Evolutionary conservation across 1,284 basidiomycete genomes (phyloP), one percentile per base, ranked within the genome.

Genomic region (Pascua sp.): DNA sequence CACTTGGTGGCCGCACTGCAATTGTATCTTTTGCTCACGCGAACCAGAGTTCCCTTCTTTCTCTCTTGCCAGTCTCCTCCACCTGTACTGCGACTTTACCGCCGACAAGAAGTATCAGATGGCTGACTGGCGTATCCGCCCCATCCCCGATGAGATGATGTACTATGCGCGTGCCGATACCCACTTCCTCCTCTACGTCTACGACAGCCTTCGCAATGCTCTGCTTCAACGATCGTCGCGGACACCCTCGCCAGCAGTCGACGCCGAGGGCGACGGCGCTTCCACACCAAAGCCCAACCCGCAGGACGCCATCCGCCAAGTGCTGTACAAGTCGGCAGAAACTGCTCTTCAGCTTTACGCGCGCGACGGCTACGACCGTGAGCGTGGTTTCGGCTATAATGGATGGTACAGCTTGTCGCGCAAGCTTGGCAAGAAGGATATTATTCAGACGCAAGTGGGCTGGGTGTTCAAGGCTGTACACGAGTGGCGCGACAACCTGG

Each of bases 41-140:
- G n/a, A 4, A 11, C 2, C 57, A 87, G 90, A 87, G 17, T 90
- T 93, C 68, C 87, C 89, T 0, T 83, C 86, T 47, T 89, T 92
- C 66, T 87, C 88, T 1, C 84, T 98, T 10, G 89, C 89, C 0
- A 84, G 86, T 47, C 81, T 98, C 11, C 82, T 98, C n/a, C 84
- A 87, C 67, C 87, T 88, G 78, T 98, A 92, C 70, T 93, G 90
- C 70, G 85, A 90, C 67, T 94, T 94, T 69, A 83, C 84, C n/a
- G 85, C 95, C 0, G 95, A 98, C 79, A 98, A 98, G 77, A 84
- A 90, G 17, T 98, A 94, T 72, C 95, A 98, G 72, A 80, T 93
- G 15, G 95, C 95, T 11, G 95, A 98, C 75, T 98, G 95, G 95
- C 85, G 95, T 32, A 91, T 97, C 66, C 83, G 90, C 47, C 95